phyloP scores from a whole-genome alignment of 805 yeast genomes.

The Wickerhamomyces rabaulensis region DNA sequence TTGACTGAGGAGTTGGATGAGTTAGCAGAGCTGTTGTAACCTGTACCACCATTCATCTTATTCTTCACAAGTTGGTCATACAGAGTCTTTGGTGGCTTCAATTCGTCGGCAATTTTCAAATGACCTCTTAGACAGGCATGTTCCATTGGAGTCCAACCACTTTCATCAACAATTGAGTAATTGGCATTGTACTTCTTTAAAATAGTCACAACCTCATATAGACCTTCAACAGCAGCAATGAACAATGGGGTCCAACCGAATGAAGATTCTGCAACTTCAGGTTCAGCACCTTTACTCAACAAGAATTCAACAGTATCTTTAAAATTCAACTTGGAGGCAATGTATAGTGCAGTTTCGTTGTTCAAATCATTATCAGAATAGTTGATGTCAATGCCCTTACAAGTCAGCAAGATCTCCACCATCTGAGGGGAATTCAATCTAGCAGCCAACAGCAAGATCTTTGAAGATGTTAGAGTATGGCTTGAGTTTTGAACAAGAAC shows the following conservation, averaged over 20 bases:
- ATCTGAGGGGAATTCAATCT: conserved; percentile 58
- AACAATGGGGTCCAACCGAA: conserved; percentile 96
- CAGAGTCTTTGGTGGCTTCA: conserved; percentile 41
- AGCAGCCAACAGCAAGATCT: conserved; percentile 52
- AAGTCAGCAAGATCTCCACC: conserved; percentile 44
- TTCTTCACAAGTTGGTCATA: conserved; percentile 27
- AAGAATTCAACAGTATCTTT: conserved; percentile 47
- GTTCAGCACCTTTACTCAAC: conserved; percentile 55
- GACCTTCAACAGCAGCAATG: conserved; percentile 86
- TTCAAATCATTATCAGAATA: conserved; percentile 48
- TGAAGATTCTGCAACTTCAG: conserved; percentile 69
- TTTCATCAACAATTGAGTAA: conserved; percentile 58
- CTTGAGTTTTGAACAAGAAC: conserved; percentile 47
- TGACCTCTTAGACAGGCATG: conserved; percentile 93
- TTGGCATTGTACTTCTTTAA: conserved; percentile 52
- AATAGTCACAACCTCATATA: conserved; percentile 45
- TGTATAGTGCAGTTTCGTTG: conserved; percentile 78
- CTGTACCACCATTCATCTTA: background rate
- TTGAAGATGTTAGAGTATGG: conserved; percentile 42
- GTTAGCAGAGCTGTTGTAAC: conserved; percentile 4
- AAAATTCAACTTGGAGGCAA: conserved; percentile 65
- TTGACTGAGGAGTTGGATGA: conserved; percentile 14
- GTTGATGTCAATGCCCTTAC: conserved; percentile 60
- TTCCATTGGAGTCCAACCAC: conserved; percentile 98
- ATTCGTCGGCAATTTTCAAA: conserved; percentile 56